These are phyloP conservation scores for Hebeloma cylindrosporum DNA, from an alignment of 768 basidiomycete species.

Conservation along the genomic window DNA sequence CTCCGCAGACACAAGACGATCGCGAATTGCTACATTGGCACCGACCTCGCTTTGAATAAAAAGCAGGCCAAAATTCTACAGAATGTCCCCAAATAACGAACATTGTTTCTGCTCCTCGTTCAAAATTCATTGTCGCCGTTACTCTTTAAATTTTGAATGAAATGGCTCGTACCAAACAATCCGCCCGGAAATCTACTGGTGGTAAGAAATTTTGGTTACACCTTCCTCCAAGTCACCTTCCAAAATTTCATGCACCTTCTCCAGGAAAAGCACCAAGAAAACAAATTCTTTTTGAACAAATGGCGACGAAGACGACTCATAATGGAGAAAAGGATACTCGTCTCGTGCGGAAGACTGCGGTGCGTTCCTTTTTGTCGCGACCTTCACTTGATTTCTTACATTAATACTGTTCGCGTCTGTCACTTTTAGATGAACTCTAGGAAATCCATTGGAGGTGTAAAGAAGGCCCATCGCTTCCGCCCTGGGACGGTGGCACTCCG, in stretches of 20 bases:
- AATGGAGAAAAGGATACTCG: not conserved
- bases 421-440: not conserved
- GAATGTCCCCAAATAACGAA: not conserved
- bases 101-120: too few relatives aligned
- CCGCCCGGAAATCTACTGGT: slow-evolving; percentile 71
- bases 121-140: not conserved
- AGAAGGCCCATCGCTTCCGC: slow-evolving; percentile 45
- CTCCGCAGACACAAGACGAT: too few relatives aligned
- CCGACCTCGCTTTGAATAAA: too few relatives aligned
- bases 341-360: too few relatives aligned
- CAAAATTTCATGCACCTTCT: slow-evolving; percentile 21
- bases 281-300: slow-evolving; percentile 37
- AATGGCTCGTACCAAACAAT: slow-evolving; percentile 76
- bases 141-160: not conserved
- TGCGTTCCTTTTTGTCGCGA: not conserved
- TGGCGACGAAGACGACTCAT: not conserved
- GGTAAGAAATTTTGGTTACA: slow-evolving; percentile 35
- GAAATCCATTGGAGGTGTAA: slow-evolving; percentile 35
- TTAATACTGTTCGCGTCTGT: not conserved
- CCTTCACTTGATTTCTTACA: not conserved
- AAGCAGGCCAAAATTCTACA: too few relatives aligned
- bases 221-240: not conserved
- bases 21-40: too few relatives aligned
- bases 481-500: slow-evolving; percentile 15
- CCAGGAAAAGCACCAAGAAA: slow-evolving; percentile 51